These are phyloP conservation scores for Auricularia sp. DNA, from an alignment of 768 basidiomycete species.

Conservation along the genomic window DNA sequence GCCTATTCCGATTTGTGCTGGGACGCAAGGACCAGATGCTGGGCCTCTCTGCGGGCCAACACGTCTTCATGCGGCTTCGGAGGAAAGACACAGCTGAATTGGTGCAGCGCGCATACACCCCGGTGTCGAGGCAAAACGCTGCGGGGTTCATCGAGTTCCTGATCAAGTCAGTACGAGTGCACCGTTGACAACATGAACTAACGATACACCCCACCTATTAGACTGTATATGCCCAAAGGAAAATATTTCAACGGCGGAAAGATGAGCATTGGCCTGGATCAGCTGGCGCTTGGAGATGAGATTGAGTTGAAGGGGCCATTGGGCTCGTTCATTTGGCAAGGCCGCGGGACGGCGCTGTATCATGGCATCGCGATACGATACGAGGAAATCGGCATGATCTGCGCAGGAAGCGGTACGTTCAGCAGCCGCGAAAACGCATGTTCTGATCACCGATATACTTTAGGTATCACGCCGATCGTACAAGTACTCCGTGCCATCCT, in stretches of 20 bases:
- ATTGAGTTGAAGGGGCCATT: constrained; percentile 52
- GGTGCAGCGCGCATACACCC: constrained; percentile 51
- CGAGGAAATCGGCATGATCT: constrained; percentile 41
- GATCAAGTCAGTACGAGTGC: constrained; percentile 31
- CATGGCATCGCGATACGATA: constrained; percentile 26
- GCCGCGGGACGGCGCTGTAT: constrained; percentile 28
- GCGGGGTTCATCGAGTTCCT: constrained; percentile 42
- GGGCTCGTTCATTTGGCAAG: constrained; percentile 45
- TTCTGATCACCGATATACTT: neutral
- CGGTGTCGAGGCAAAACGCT: constrained; percentile 34
- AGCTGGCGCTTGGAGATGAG: constrained; percentile 37
- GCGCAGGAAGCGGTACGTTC: constrained; percentile 42
- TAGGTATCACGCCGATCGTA: constrained; percentile 47
- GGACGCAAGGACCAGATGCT: constrained; percentile 29
- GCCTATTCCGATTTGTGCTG: constrained; percentile 41
- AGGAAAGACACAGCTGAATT: constrained; percentile 31
- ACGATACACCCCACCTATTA: constrained; percentile 8
- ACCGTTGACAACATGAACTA: neutral
- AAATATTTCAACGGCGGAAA: constrained; percentile 36
- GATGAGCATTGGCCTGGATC: constrained; percentile 39
- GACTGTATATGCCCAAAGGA: constrained; percentile 33
- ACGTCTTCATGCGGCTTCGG: constrained; percentile 42
- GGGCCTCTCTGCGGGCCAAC: constrained; percentile 50
- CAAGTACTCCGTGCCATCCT: constrained; percentile 43
- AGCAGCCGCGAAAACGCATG: neutral